These are phyloP conservation scores for Anacardium occidentale DNA, from an alignment of 345 rosid genomes.

Conservation along the genomic window DNA sequence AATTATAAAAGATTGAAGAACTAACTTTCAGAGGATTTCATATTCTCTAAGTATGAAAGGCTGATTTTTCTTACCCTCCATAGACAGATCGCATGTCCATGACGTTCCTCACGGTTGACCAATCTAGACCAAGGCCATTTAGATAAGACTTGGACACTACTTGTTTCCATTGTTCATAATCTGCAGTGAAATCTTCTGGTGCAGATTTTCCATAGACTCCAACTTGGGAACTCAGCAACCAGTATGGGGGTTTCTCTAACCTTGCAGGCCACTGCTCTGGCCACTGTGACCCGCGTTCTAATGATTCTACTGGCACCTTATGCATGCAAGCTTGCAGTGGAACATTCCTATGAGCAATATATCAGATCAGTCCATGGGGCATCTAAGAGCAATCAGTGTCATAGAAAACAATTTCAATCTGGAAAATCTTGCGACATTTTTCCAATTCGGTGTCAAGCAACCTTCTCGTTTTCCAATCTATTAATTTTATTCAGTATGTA, in stretches of 20 bases:
- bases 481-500: background rate
- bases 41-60: background rate
- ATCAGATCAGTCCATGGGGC: slow-evolving; percentile 12
- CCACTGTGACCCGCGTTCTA: slow-evolving; percentile 86
- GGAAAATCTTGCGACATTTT: background rate
- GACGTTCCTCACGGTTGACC: slow-evolving; percentile 79
- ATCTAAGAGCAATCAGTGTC: background rate
- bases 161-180: slow-evolving; percentile 86
- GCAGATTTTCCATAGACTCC: slow-evolving; percentile 95
- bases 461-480: background rate
- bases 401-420: background rate
- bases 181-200: slow-evolving; percentile 78
- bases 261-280: slow-evolving; percentile 93
- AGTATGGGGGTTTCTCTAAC: slow-evolving; percentile 73
- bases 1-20: background rate
- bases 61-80: slow-evolving; percentile 68
- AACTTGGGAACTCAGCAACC: slow-evolving; percentile 77
- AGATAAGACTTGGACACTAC: slow-evolving; percentile 82
- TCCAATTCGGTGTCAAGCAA: background rate
- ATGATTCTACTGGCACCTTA: slow-evolving; percentile 54
- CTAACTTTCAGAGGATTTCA: background rate
- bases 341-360: slow-evolving; percentile 57
- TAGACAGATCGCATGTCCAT: slow-evolving; percentile 98
- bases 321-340: slow-evolving; percentile 93
- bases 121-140: slow-evolving; percentile 79